Conservation (phyloP, 371 early-diverging fungal species). For the Rhizopus delemar region DNA sequence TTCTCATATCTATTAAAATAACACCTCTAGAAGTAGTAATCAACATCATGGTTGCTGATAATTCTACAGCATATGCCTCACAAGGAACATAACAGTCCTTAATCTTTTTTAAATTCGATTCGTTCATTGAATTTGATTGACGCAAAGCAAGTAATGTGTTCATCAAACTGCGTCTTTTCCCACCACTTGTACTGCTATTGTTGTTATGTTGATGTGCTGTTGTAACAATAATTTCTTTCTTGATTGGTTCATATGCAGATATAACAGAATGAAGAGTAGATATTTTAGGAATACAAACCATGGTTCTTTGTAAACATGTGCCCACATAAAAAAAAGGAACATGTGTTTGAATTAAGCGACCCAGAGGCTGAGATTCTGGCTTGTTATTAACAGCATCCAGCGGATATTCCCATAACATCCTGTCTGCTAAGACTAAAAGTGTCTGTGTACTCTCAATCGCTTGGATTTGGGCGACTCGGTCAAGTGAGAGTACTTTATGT, state of each 20-base stretch:
- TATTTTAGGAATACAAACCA: slow-evolving; percentile 46
- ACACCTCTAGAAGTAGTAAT: slow-evolving; percentile 50
- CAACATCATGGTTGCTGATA: slow-evolving; percentile 40
- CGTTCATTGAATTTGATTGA: slow-evolving; percentile 8
- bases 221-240: too few relatives aligned
- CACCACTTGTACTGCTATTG: neutral
- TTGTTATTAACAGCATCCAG: slow-evolving; percentile 39
- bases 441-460: slow-evolving; percentile 40
- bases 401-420: slow-evolving; percentile 41
- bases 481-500: slow-evolving; percentile 34
- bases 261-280: slow-evolving; percentile 21
- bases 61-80: slow-evolving; percentile 46
- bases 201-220: neutral
- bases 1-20: slow-evolving; percentile 45
- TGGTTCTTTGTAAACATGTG: slow-evolving; percentile 29
- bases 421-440: slow-evolving; percentile 42
- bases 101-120: slow-evolving; percentile 34
- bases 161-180: neutral
- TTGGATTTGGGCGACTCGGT: slow-evolving; percentile 39
- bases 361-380: slow-evolving; percentile 35
- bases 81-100: slow-evolving; percentile 47
- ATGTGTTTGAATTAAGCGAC: slow-evolving; percentile 35
- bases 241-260: neutral
- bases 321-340: slow-evolving; percentile 49
- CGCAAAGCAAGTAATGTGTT: slow-evolving; percentile 1